These are phyloP conservation scores for Rhodotorula mucilaginosa DNA, from an alignment of 1,284 basidiomycete genomes.

Conservation along the genomic window DNA sequence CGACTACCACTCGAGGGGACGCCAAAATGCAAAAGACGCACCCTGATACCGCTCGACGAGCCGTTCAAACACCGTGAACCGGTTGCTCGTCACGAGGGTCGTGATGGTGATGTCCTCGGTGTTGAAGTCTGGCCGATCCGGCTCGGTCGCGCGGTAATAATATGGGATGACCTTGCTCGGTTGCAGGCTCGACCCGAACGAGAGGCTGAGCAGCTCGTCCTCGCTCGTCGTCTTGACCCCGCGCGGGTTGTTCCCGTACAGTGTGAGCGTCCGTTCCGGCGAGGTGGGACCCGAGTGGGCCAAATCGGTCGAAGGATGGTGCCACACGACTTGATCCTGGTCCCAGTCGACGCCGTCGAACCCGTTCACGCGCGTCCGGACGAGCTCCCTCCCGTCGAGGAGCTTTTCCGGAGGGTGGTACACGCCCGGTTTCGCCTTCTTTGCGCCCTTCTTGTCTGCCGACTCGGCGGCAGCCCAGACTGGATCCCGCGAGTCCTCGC, in stretches of 20 bases:
- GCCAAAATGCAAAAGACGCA: slow-evolving; percentile 44
- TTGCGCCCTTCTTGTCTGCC: slow-evolving; percentile 30
- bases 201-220: slow-evolving; percentile 43
- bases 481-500: slow-evolving; percentile 34
- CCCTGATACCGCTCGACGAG: slow-evolving; percentile 71
- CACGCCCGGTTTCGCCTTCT: slow-evolving; percentile 20
- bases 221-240: slow-evolving; percentile 31
- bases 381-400: slow-evolving; percentile 29
- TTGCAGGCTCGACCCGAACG: slow-evolving; percentile 46
- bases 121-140: slow-evolving; percentile 50
- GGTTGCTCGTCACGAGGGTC: slow-evolving; percentile 73
- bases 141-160: slow-evolving; percentile 63
- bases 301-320: slow-evolving; percentile 15
- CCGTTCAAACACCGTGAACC: slow-evolving; percentile 67
- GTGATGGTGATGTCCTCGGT: slow-evolving; percentile 73
- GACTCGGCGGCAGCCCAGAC: slow-evolving; percentile 39
- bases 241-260: slow-evolving; percentile 7
- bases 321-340: slow-evolving; percentile 42
- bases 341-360: slow-evolving; percentile 43
- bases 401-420: slow-evolving; percentile 28
- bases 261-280: background rate
- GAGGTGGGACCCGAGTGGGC: slow-evolving; percentile 28
- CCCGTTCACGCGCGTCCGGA: slow-evolving; percentile 28
- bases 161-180: slow-evolving; percentile 73
- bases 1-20: too few species aligned